phyloP scores from a whole-genome alignment of 768 basidiomycete genomes.

The Lentinula sp. region DNA sequence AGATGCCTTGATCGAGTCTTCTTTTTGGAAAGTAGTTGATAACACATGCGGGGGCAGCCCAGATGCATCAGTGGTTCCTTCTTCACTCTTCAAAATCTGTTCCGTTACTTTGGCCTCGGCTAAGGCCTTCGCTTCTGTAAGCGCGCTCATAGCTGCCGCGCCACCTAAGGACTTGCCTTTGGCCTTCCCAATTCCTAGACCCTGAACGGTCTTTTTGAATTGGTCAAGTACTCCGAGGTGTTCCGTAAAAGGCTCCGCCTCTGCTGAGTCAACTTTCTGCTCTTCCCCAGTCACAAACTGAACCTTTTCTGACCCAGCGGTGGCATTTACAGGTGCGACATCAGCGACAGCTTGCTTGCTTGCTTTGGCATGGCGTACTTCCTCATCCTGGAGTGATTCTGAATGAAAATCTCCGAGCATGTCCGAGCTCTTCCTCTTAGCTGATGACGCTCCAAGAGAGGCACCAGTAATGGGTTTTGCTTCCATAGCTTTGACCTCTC shows the following conservation, averaged over 20 bases:
- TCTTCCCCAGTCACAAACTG: constrained; percentile 12
- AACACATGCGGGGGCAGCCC: constrained; percentile 4
- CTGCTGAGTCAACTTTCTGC: constrained; percentile 15
- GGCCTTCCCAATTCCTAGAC: constrained; percentile 52
- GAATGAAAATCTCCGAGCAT: constrained; percentile 19
- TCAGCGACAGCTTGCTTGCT: constrained; percentile 37
- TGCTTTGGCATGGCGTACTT: constrained; percentile 41
- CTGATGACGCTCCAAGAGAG: constrained; percentile 14
- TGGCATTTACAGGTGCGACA: constrained; percentile 17
- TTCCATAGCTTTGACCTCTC: constrained; percentile 68
- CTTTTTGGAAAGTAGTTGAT: not conserved
- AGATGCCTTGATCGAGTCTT: constrained; percentile 3
- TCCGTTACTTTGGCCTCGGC: constrained; percentile 69
- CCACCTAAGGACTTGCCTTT: constrained; percentile 60
- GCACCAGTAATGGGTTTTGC: constrained; percentile 27
- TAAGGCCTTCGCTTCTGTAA: constrained; percentile 62
- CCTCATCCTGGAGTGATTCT: constrained; percentile 23
- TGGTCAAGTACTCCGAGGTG: constrained; percentile 54
- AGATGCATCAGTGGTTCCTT: constrained; percentile 18
- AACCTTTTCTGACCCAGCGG: not conserved
- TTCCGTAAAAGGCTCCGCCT: constrained; percentile 3
- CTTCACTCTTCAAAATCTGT: constrained; percentile 46
- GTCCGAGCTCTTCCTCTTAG: constrained; percentile 67
- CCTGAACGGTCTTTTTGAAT: constrained; percentile 69
- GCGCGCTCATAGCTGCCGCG: constrained; percentile 44